These are phyloP conservation scores for Boechera divaricarpa DNA, from an alignment of 345 rosid species.

Conservation along the genomic window DNA sequence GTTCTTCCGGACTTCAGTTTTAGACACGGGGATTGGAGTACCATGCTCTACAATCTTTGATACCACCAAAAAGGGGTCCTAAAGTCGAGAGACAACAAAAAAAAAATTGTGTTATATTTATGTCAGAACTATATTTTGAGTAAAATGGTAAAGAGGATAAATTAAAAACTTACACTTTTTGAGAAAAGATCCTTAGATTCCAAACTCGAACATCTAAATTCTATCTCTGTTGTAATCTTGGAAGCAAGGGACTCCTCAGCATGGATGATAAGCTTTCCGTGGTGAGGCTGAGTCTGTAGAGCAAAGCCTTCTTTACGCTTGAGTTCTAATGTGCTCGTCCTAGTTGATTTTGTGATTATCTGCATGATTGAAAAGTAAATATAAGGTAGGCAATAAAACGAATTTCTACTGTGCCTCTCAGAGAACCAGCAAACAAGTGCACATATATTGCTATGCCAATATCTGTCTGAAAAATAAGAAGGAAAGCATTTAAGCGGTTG, in stretches of 20 bases:
- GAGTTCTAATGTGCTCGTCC: constrained; percentile 61
- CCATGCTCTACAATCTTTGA: constrained; percentile 75
- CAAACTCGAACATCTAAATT: constrained; percentile 74
- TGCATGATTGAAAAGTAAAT: constrained; percentile 40
- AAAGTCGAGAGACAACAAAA: constrained; percentile 35
- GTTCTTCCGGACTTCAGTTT: constrained; percentile 86
- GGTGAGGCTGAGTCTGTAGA: constrained; percentile 46
- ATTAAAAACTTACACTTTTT: constrained; percentile 64
- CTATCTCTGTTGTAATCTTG: constrained; percentile 71
- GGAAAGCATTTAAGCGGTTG: not conserved
- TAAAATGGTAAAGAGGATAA: constrained; percentile 33
- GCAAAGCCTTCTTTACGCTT: constrained; percentile 58
- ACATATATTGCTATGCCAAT: constrained; percentile 11
- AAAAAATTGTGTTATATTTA: constrained; percentile 17
- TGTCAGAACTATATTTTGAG: not conserved
- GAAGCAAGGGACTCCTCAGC: constrained; percentile 87
- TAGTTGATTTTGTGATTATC: constrained; percentile 68
- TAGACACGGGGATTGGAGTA: constrained; percentile 71
- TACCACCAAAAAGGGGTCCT: constrained; percentile 90
- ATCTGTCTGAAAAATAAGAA: not conserved
- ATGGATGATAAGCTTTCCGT: constrained; percentile 77
- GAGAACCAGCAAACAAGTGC: constrained; percentile 29
- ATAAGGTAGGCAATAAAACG: constrained; percentile 5
- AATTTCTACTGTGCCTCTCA: not conserved
- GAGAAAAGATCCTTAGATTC: constrained; percentile 88